Percentiles rank a stretch among this genome's conserved stretches.
Conservation (phyloP, 108 stramenopile genomes). For the Craspedostauros australis region DNA sequence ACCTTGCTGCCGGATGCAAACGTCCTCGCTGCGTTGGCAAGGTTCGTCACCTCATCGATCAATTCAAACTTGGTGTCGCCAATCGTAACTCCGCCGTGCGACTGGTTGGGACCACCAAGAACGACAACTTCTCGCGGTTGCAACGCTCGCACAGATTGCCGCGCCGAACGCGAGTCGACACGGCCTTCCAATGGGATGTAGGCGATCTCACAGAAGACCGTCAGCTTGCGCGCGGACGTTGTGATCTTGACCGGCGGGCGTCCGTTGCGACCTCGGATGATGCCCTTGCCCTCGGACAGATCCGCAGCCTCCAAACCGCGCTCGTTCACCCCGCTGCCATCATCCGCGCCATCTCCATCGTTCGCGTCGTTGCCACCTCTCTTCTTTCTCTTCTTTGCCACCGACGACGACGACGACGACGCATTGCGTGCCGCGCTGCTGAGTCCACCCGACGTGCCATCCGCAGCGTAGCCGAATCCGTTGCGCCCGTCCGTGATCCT, state of each 20-base stretch:
- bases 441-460: constrained; percentile 24
- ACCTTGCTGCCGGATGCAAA: constrained; percentile 10
- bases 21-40: constrained; percentile 57
- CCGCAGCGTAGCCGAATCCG: constrained; percentile 67
- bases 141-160: constrained; percentile 81
- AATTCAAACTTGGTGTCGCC: neutral
- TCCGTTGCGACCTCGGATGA: constrained; percentile 81
- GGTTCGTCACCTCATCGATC: constrained; percentile 40
- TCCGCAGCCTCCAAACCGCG: constrained; percentile 71
- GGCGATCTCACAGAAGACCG: constrained; percentile 78
- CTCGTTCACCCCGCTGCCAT: constrained; percentile 47
- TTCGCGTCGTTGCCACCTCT: neutral
- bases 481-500: constrained; percentile 78
- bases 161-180: constrained; percentile 75
- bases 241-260: constrained; percentile 76
- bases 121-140: constrained; percentile 83
- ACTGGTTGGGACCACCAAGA: constrained; percentile 50
- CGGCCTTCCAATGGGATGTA: constrained; percentile 79
- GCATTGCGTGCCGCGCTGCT: neutral
- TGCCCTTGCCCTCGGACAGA: constrained; percentile 80
- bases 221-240: constrained; percentile 45
- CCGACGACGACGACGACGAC: constrained; percentile 8
- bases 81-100: neutral
- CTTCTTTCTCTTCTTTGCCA: constrained; percentile 1
- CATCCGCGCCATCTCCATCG: constrained; percentile 34